A percentile compares a stretch with the other conserved stretches of the same genome.
Conservation (phyloP, 78 protist species). For the Dictyostelium capitatum region DNA sequence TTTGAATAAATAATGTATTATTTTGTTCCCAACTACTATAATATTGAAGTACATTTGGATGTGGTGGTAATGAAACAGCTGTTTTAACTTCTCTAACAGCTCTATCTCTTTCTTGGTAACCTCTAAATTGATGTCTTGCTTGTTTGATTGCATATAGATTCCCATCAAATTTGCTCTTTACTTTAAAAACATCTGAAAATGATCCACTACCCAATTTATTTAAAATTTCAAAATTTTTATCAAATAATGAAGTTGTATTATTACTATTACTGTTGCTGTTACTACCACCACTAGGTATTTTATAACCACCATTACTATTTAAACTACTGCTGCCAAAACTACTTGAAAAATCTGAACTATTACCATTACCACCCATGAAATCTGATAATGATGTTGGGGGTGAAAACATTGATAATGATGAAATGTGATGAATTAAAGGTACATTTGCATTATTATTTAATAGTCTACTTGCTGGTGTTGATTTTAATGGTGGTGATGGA, state of each 20-base stretch:
- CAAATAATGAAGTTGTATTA: slow-evolving; percentile 35
- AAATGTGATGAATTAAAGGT: slow-evolving; percentile 53
- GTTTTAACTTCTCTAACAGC: slow-evolving; percentile 71
- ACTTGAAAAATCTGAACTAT: neutral
- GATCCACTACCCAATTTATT: slow-evolving; percentile 82
- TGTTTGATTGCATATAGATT: slow-evolving; percentile 82
- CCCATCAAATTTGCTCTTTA: slow-evolving; percentile 33
- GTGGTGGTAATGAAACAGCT: slow-evolving; percentile 43
- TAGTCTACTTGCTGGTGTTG: slow-evolving; percentile 60
- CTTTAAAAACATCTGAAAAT: slow-evolving; percentile 79
- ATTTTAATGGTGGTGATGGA: slow-evolving; percentile 76
- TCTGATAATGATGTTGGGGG: neutral
- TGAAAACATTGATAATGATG: neutral
- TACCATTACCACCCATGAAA: neutral
- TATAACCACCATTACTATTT: neutral
- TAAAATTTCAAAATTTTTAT: slow-evolving; percentile 47
- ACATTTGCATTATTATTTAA: slow-evolving; percentile 18
- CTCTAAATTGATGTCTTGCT: slow-evolving; percentile 70
- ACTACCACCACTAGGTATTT: neutral
- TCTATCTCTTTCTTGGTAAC: slow-evolving; percentile 70
- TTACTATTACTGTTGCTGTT: neutral
- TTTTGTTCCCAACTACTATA: slow-evolving; percentile 83
- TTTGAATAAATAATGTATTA: slow-evolving; percentile 84
- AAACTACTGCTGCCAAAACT: slow-evolving; percentile 8
- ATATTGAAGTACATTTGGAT: slow-evolving; percentile 76